These are phyloP conservation scores for Neurospora sp. DNA, from an alignment of 495 filamentous ascomycete genomes.

Conservation along the genomic window DNA sequence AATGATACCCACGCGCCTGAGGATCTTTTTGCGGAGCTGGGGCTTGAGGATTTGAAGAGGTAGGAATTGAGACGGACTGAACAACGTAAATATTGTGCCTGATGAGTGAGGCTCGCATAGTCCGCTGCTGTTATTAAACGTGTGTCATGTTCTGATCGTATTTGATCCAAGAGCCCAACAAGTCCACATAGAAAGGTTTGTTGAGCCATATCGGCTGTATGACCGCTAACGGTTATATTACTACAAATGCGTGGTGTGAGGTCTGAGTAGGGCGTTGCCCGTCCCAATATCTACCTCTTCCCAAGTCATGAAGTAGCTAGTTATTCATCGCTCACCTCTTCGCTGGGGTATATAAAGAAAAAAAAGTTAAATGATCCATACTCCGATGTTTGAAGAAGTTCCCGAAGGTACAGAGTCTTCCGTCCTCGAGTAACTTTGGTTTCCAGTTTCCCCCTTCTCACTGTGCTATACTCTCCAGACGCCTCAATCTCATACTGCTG, in stretches of 20 bases:
- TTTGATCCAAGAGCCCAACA: neutral
- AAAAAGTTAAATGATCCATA: conserved; percentile 5
- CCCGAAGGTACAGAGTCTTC: neutral
- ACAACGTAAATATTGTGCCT: neutral
- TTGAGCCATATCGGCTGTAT: neutral
- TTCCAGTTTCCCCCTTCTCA: neutral
- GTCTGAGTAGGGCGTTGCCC: neutral
- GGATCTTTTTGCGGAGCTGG: conserved; percentile 28
- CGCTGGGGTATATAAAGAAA: neutral
- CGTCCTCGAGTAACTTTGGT: neutral
- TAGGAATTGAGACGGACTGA: neutral
- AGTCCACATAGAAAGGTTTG: neutral
- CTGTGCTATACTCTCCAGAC: neutral
- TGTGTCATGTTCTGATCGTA: neutral
- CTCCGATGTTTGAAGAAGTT: neutral
- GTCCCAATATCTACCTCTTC: neutral
- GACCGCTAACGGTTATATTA: neutral
- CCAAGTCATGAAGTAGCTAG: neutral
- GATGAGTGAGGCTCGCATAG: neutral
- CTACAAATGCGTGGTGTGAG: neutral
- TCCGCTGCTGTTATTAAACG: neutral
- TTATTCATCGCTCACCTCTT: neutral
- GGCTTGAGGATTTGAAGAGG: conserved; percentile 17
- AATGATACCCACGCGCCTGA: conserved; percentile 8
- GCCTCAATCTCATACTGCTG: conserved; percentile 1